A percentile compares a stretch with the other conserved stretches of the same genome.
Conservation (phyloP, 2,329 filamentous ascomycete genomes). For the Elsinoe perseae region DNA sequence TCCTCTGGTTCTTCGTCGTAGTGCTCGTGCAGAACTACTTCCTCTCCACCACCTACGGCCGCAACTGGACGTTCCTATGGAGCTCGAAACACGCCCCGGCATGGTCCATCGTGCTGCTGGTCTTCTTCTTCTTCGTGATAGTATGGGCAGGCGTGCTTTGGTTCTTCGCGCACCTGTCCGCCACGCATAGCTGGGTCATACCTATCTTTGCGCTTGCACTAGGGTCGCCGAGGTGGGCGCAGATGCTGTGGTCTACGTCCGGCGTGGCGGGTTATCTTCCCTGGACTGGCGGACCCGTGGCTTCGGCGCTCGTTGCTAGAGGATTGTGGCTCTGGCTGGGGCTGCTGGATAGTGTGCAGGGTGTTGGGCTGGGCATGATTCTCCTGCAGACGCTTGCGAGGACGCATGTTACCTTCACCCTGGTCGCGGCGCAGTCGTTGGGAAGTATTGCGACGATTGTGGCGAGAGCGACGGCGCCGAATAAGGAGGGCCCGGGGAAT, state of each 20-base stretch:
- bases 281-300: slow-evolving; percentile 50
- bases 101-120: slow-evolving; percentile 52
- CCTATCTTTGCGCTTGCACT: slow-evolving; percentile 61
- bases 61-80: slow-evolving; percentile 61
- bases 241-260: slow-evolving; percentile 59
- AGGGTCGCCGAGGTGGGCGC: slow-evolving; percentile 57
- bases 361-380: slow-evolving; percentile 61
- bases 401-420: slow-evolving; percentile 56
- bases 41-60: slow-evolving; percentile 56
- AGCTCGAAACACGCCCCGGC: slow-evolving; percentile 47
- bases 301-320: slow-evolving; percentile 50
- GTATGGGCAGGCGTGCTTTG: slow-evolving; percentile 50
- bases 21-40: slow-evolving; percentile 62
- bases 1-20: slow-evolving; percentile 59
- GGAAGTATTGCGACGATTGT: slow-evolving; percentile 56
- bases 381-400: slow-evolving; percentile 53
- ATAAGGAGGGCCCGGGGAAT: slow-evolving; percentile 52
- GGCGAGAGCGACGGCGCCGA: slow-evolving; percentile 53
- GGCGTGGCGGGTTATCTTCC: slow-evolving; percentile 55
- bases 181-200: slow-evolving; percentile 57
- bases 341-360: slow-evolving; percentile 56
- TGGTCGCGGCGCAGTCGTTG: slow-evolving; percentile 54
- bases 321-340: slow-evolving; percentile 61
- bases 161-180: slow-evolving; percentile 48
- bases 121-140: slow-evolving; percentile 47